Evolutionary conservation across 2,329 filamentous ascomycete genomes (phyloP), one percentile per base, ranked within the genome.

Genomic region (Aureobasidium zeae): DNA sequence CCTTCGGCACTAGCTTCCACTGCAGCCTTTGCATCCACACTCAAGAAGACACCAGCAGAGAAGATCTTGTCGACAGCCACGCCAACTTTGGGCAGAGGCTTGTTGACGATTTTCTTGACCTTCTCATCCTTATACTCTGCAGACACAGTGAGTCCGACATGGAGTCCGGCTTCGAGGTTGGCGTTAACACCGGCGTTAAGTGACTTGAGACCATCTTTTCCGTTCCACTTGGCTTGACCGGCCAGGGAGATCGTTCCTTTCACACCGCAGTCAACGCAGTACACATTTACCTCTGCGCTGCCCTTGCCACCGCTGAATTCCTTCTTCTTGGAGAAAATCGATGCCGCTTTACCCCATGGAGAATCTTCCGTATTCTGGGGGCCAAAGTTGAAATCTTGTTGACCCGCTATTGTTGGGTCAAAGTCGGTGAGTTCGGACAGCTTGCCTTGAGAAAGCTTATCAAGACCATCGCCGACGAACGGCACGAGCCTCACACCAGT

Each of bases 341-440:
- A 26, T n/a, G 28, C 25, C 10, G 37, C 37, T 9, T 41, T 31
- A 17, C 37, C 37, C 37, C 37, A 41, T n/a, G 37, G 37, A 8
- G 25, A 37, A 13, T 25, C 34, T 6, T 15, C 34, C 2, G 20
- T 8, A 9, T 20, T 22, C 4, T 37, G 11, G 16, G 34, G 34
- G 8, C 34, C 34, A 16, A 26, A 37, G 19, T 37, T 24, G 15
- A 37, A 25, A 7, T 16, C 21, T 37, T 24, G 22, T 12, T 5
- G 11, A 5, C 34, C 34, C 8, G 5, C 11, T n/a, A 37, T 37
- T 5, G 21, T 5, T 5, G 34, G 34, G 22, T 37, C 19, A 19
- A 30, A 41, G 17, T 41, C 26, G 10, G 25, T 26, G 7, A 22
- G 32, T 6, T 35, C 32, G 3, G 15, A n/a, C 5, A 35, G 12